Evolutionary conservation across 164 flowering plant species (phyloP).

Genomic region (Tinospora cordifolia): DNA sequence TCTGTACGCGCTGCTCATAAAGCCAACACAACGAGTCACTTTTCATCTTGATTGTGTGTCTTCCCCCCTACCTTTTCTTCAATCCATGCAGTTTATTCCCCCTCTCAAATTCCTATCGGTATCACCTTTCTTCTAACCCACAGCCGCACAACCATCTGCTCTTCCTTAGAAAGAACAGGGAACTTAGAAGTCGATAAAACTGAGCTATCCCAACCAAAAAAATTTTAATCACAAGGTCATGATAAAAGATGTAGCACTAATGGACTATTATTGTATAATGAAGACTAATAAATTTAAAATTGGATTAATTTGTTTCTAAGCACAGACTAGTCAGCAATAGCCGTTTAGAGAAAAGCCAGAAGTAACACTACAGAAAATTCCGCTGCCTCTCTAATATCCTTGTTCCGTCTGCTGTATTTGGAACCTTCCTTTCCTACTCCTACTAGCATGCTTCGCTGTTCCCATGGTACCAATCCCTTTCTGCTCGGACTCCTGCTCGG

Average conservation of each 20-base stretch:
- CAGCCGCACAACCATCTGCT: too few species aligned
- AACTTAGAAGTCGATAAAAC: too few species aligned
- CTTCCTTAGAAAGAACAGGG: too few species aligned
- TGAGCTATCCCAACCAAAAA: too few species aligned
- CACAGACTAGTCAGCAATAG: background rate
- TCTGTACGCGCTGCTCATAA: too few species aligned
- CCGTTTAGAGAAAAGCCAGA: background rate
- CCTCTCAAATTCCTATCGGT: too few species aligned
- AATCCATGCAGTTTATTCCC: too few species aligned
- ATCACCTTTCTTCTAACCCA: too few species aligned
- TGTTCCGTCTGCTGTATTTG: background rate
- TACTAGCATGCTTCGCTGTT: background rate
- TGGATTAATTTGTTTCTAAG: background rate
- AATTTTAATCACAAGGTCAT: background rate
- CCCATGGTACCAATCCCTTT: background rate
- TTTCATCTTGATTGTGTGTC: too few species aligned
- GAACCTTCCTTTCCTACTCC: background rate
- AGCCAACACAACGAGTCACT: too few species aligned
- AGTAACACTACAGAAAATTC: background rate
- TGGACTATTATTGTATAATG: background rate
- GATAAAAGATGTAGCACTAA: background rate
- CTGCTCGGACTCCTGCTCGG: background rate
- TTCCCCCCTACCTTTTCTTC: too few species aligned
- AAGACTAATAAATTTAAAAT: background rate
- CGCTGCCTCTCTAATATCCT: background rate